Percentiles rank a stretch among this genome's conserved stretches.
These are phyloP conservation scores for Psilocybe tampanensis DNA, from an alignment of 768 basidiomycete genomes.

Conservation along the genomic window DNA sequence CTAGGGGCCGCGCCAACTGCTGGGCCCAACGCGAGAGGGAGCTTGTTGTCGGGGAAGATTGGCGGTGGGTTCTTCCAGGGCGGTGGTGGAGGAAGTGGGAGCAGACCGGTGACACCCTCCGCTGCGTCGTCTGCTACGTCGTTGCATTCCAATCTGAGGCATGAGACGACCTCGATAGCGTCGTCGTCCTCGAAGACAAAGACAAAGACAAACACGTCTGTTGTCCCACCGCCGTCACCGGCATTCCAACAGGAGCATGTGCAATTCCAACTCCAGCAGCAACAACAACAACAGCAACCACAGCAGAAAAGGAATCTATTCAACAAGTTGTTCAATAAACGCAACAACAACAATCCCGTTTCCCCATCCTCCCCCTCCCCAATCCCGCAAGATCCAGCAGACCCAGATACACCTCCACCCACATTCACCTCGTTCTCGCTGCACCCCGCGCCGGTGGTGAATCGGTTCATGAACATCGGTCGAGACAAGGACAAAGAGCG, in stretches of 20 bases:
- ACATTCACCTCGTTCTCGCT: slow-evolving; percentile 20
- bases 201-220: background rate
- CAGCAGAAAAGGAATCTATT: slow-evolving; percentile 63
- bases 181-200: background rate
- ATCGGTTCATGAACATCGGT: slow-evolving; percentile 12
- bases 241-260: background rate
- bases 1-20: no score
- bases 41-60: background rate
- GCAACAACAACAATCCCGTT: slow-evolving; percentile 23
- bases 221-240: slow-evolving; percentile 2
- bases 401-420: background rate
- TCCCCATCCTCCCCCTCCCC: background rate
- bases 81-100: slow-evolving; percentile 6
- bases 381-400: slow-evolving; percentile 1
- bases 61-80: background rate
- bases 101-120: slow-evolving; percentile 22
- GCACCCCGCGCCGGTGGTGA: slow-evolving; percentile 19
- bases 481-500: background rate
- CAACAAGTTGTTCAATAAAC: slow-evolving; percentile 71
- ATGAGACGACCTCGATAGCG: background rate
- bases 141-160: slow-evolving; percentile 18
- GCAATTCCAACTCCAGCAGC: background rate
- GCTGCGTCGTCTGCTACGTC: slow-evolving; percentile 31
- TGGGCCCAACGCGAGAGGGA: slow-evolving; percentile 10
- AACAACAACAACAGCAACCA: slow-evolving; percentile 15